phyloP scores from a whole-genome alignment of 1,284 basidiomycete species.

The Rhizoctonia solani region DNA sequence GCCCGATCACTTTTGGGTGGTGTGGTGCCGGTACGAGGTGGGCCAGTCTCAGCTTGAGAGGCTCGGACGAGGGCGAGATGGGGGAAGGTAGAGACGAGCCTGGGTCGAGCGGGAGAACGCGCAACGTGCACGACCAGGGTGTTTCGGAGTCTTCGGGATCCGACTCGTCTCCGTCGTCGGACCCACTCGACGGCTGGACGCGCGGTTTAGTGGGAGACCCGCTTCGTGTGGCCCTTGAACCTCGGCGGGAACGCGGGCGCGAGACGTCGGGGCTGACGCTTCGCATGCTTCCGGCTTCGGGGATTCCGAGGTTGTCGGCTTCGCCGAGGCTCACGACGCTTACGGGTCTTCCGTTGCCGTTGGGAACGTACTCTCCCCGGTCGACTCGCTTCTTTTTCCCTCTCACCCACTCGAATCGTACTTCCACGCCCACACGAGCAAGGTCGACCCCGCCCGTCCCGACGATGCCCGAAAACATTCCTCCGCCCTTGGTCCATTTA shows the following conservation, averaged over 20 bases:
- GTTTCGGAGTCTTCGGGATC: conserved; percentile 96
- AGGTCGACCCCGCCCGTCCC: conserved; percentile 38
- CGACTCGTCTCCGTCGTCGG: conserved; percentile 67
- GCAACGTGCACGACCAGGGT: conserved; percentile 84
- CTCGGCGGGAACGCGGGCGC: not conserved
- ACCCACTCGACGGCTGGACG: conserved; percentile 39
- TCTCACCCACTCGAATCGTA: conserved; percentile 75
- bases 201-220: not conserved
- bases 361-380: conserved; percentile 5
- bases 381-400: conserved; percentile 46
- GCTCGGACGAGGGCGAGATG: not conserved
- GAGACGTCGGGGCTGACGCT: not conserved
- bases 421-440: conserved; percentile 54
- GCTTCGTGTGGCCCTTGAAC: not conserved
- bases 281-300: not conserved
- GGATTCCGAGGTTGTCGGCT: conserved; percentile 1
- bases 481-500: conserved; percentile 66
- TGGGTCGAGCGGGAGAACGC: conserved; percentile 48
- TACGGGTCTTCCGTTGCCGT: not conserved
- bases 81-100: not conserved
- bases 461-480: conserved; percentile 37
- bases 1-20: conserved; percentile 92
- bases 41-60: conserved; percentile 63
- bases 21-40: conserved; percentile 91
- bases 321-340: conserved; percentile 7